These are phyloP conservation scores for Crucihimalaya himalaica DNA, from an alignment of 345 rosid species.

Conservation along the genomic window DNA sequence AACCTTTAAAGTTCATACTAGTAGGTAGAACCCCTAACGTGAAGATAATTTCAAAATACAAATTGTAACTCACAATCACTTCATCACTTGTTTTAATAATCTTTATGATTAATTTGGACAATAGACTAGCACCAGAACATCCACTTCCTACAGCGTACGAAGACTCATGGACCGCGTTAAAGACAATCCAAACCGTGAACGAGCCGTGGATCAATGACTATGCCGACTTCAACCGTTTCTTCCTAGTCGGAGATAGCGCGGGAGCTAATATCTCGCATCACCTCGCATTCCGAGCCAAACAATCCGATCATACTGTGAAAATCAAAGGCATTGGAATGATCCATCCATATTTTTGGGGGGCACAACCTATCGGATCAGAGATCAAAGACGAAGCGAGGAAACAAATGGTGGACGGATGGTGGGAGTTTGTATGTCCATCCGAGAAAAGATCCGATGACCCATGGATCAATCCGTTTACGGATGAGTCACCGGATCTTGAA, in stretches of 20 bases:
- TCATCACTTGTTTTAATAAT: neutral
- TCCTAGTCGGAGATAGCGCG: conserved; percentile 70
- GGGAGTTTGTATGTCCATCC: conserved; percentile 69
- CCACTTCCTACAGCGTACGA: conserved; percentile 76
- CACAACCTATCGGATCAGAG: conserved; percentile 63
- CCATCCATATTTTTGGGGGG: conserved; percentile 74
- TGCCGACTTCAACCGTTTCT: conserved; percentile 50
- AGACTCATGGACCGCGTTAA: conserved; percentile 69
- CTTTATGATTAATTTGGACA: neutral
- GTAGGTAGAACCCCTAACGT: no score
- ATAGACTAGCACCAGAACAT: conserved; percentile 62
- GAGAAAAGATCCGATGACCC: conserved; percentile 75
- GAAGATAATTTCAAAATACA: no score
- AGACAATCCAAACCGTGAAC: conserved; percentile 50
- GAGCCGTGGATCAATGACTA: conserved; percentile 58
- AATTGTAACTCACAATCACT: neutral
- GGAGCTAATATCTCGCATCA: conserved; percentile 79
- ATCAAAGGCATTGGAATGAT: conserved; percentile 66
- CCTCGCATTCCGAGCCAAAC: conserved; percentile 48
- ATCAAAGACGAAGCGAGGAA: conserved; percentile 44
- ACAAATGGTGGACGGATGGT: conserved; percentile 77
- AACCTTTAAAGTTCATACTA: no score
- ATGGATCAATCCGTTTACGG: conserved; percentile 67
- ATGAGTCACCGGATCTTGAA: conserved; percentile 49
- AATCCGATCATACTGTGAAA: conserved; percentile 31